These are phyloP conservation scores for Aspergillus neoniger DNA, from an alignment of 2,329 filamentous ascomycete genomes.

Conservation along the genomic window DNA sequence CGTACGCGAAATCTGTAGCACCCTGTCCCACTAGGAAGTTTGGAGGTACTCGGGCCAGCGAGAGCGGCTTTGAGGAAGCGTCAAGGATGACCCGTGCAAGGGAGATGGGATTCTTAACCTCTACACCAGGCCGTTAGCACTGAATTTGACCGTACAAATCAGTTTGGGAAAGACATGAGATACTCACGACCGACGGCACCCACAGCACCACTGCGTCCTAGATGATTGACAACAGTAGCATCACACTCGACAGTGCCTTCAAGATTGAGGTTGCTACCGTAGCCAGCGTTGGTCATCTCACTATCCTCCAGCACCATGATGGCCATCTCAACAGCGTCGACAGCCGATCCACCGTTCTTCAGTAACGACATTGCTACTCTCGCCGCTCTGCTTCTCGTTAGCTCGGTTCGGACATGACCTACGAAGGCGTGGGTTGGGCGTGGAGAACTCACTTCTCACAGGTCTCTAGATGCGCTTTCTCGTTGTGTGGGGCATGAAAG, in stretches of 20 bases:
- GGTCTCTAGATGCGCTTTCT: constrained; percentile 77
- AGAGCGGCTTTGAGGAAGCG: constrained; percentile 72
- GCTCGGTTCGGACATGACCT: constrained; percentile 9
- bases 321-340: constrained; percentile 87
- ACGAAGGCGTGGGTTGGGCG: background rate
- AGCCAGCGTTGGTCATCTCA: constrained; percentile 95
- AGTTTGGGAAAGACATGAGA: background rate
- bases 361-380: constrained; percentile 79
- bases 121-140: constrained; percentile 18
- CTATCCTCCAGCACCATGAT: constrained; percentile 86
- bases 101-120: constrained; percentile 85
- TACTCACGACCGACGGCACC: constrained; percentile 82
- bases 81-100: constrained; percentile 83
- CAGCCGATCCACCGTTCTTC: constrained; percentile 73
- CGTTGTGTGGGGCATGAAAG: constrained; percentile 86
- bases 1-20: constrained; percentile 80
- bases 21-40: constrained; percentile 87
- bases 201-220: constrained; percentile 87
- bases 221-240: constrained; percentile 87
- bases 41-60: constrained; percentile 83
- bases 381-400: constrained; percentile 64
- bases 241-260: constrained; percentile 93
- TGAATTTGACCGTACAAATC: background rate
- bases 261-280: constrained; percentile 89
- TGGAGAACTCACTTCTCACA: constrained; percentile 74